Evolutionary conservation across 2,329 filamentous ascomycete genomes (phyloP).

Genomic region (Colletotrichum liriopes): DNA sequence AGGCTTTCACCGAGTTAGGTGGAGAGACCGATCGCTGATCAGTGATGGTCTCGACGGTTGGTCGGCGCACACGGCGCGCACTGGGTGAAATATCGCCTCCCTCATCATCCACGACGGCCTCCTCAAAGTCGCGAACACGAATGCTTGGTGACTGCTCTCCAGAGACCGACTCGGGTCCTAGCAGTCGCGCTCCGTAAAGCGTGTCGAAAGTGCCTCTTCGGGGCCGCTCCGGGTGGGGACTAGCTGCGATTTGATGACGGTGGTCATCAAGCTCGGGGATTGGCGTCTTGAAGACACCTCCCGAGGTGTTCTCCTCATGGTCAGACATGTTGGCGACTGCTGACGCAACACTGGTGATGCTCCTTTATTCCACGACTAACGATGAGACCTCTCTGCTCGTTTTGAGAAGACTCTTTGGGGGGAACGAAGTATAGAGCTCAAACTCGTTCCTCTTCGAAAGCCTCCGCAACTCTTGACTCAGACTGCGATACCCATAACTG

Average conservation of each 20-base stretch:
- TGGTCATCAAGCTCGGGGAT: conserved; percentile 91
- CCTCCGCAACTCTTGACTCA: conserved; percentile 40
- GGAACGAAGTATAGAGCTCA: conserved; percentile 6
- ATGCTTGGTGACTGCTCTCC: conserved; percentile 55
- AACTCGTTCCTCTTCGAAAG: conserved; percentile 33
- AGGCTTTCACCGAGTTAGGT: conserved; percentile 97
- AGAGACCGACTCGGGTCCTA: conserved; percentile 52
- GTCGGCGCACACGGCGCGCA: conserved; percentile 65
- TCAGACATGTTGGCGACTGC: conserved; percentile 76
- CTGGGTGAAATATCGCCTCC: conserved; percentile 62
- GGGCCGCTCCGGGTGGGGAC: conserved; percentile 72
- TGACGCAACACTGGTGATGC: conserved; percentile 30
- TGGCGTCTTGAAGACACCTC: conserved; percentile 80
- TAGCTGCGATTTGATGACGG: conserved; percentile 75
- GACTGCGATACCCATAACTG: conserved; percentile 42
- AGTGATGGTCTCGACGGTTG: conserved; percentile 69
- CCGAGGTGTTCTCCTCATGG: conserved; percentile 71
- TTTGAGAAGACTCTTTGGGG: conserved; percentile 1
- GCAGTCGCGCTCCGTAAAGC: conserved; percentile 69
- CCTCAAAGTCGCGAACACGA: conserved; percentile 85
- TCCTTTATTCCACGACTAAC: not conserved
- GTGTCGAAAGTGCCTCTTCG: conserved; percentile 84
- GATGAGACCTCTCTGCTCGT: not conserved
- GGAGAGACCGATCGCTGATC: conserved; percentile 84
- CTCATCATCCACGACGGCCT: conserved; percentile 86